Base-by-base conservation (phyloP, 2,329 filamentous ascomycete genomes). In the Epichloe coenophiala region DNA sequence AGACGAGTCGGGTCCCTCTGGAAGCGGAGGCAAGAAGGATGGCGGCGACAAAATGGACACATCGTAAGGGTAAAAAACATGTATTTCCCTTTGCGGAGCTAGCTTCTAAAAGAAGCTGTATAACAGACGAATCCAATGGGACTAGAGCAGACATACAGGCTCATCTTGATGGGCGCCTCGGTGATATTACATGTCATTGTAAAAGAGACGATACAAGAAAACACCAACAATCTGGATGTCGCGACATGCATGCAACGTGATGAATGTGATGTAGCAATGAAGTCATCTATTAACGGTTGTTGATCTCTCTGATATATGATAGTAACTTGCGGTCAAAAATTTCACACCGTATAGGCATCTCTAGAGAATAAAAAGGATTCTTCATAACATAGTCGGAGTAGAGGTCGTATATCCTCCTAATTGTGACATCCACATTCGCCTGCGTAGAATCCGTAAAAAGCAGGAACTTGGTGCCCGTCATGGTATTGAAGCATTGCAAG, bases 331-430 rank as follows among this genome's bases (percentile, higher is more conserved):
- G 77, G 66, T 98, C 93, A 71, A 96, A 98, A 59, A 88, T 86
- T 63, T 97, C 93, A 69, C 93, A 95, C 54, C 93, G 77, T 49
- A 98, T 81, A 6, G 93, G 93, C 90, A 97, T 98, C 71, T 98
- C 93, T 51, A 95, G 75, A 63, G 93, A 90, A 70, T 97, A 97
- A 64, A 98, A 98, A 1, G 93, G 93, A 67, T 98, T 98, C 76
- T 97, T 98, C 88, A 96, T 97, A 59, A 98, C 93, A 65, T 88
- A 97, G 68, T 98, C 93, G 47, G 88, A 80, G 71, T 97, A 98
- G 48, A 97, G 71, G 66, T 97, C 93, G 66, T 98, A 97, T 60
- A 96, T 84, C 66, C 81, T 85, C 63, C 81, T 78, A 59, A 95
- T 83, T 43, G 91, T 84, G 12, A 80, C 76, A 60, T 97, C 93